Evolutionary conservation across 805 yeast genomes (phyloP).

Genomic region (Tetrapisispora pingtungensis): DNA sequence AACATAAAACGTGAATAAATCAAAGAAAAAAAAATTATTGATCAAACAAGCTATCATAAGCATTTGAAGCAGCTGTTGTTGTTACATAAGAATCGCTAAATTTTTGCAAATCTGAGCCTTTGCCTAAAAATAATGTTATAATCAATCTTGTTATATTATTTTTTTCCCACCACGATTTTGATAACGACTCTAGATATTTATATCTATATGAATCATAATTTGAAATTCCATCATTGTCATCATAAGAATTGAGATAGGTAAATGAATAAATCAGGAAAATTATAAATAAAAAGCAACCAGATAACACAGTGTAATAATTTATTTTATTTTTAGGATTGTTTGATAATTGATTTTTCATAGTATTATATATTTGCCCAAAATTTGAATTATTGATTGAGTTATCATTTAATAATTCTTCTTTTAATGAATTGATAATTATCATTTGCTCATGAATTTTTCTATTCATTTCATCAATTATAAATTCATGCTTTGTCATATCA

Average conservation of each 20-base stretch:
- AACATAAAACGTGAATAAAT: not conserved
- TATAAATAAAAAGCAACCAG: not conserved
- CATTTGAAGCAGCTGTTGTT: constrained; percentile 5
- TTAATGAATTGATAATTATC: constrained; percentile 15
- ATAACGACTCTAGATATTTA: not conserved
- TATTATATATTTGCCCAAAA: not conserved
- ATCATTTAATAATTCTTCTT: constrained; percentile 9
- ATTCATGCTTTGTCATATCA: constrained; percentile 17
- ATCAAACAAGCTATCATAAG: constrained; percentile 19
- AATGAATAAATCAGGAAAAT: not conserved
- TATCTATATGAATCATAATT: not conserved
- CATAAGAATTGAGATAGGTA: not conserved
- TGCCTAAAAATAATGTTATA: constrained; percentile 16
- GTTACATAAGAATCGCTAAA: not conserved
- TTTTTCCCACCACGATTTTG: constrained; percentile 19
- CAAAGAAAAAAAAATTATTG: constrained; percentile 2
- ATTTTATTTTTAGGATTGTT: not conserved
- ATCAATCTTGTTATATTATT: constrained; percentile 9
- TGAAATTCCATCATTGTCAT: not conserved
- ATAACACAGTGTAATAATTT: not conserved
- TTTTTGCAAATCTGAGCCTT: constrained; percentile 5
- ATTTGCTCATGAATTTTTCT: constrained; percentile 24
- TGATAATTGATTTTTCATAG: not conserved
- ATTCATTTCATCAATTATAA: constrained; percentile 22
- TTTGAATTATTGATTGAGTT: not conserved